Base-by-base conservation (phyloP, 495 filamentous ascomycete species). In the Penicillium simplicissimum region DNA sequence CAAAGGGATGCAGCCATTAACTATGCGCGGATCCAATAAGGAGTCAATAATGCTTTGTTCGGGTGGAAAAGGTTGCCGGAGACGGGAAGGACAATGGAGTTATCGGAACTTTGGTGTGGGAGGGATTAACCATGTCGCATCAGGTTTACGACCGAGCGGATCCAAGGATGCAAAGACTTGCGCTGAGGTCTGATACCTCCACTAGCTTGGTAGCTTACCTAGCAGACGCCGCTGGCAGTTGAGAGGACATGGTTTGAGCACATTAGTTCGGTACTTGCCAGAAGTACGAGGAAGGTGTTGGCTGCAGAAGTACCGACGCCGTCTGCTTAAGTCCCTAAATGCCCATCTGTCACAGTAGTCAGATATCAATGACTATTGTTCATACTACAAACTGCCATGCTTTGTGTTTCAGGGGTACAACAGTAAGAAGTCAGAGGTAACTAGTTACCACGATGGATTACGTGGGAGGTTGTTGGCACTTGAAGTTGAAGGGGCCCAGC, bases 71-170 rank as follows among this genome's bases (percentile, higher is more conserved):
- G 37, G 25, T 31, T 25, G 38, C 55, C 55, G 55, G 28, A 47
- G 31, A 35, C 40, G 51, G 38, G 31, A 11, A 52, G 56, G 13
- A 65, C 58, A 61, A 61, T 58, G 58, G 49, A 51, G 58, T 28
- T 53, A 51, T 55, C 21, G 40, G 49, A 21, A 4, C 28, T 31
- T 31, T 31, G 28, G 4, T 8, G 42, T 4, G 10, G 14, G 36
- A 55, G 48, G 52, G 49, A 45, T 49, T 15, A 25, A 15, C 48
- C 57, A 52, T 42, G 59, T 61, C 59, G 36, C 52, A 61, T 61
- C 59, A 47, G 59, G 59, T 49, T 61, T 49, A 7, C 28, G 54
- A 45, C 38, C 11, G 31, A 14, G 38, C 37, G 35, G 23, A 42
- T 17, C 53, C 34, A 17, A 56, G 21, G 53, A 56, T 25, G 54